Evolutionary conservation across 352 stramenopile species (phyloP).

Genomic region (Phytophthora pistaciae): DNA sequence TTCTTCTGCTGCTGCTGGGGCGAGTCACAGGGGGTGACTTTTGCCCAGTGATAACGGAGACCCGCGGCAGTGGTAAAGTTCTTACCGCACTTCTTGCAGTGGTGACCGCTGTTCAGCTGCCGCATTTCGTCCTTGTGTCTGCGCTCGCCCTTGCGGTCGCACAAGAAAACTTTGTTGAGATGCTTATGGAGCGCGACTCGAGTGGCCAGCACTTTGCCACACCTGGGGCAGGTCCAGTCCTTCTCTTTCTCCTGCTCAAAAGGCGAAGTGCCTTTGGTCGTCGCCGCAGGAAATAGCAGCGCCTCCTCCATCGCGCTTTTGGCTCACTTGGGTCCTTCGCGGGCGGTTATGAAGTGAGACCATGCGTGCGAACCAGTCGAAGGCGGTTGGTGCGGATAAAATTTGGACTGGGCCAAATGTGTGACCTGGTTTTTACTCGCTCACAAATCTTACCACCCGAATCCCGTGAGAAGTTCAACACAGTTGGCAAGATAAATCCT

Average conservation of each 20-base stretch:
- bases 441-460: neutral
- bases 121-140: slow-evolving; percentile 5
- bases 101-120: neutral
- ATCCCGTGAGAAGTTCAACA: neutral
- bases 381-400: slow-evolving; percentile 9
- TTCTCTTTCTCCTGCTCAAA: neutral
- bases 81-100: slow-evolving; percentile 14
- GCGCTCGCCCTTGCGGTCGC: slow-evolving; percentile 15
- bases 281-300: neutral
- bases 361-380: neutral
- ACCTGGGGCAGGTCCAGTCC: slow-evolving; percentile 13
- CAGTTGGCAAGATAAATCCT: too few species aligned
- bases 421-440: neutral
- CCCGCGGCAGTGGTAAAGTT: slow-evolving; percentile 6
- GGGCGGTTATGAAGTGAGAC: slow-evolving; percentile 10
- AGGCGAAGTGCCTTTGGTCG: slow-evolving; percentile 1
- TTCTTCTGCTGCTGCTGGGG: neutral
- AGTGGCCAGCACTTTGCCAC: slow-evolving; percentile 22
- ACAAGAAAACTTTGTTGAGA: slow-evolving; percentile 17
- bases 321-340: slow-evolving; percentile 10
- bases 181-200: slow-evolving; percentile 9
- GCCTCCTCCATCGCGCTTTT: slow-evolving; percentile 6
- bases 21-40: neutral
- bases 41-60: slow-evolving; percentile 9
- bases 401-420: slow-evolving; percentile 17